Percentiles rank a stretch among this genome's conserved stretches.
Evolutionary conservation across 2,329 filamentous ascomycete genomes (phyloP).

Genomic region (Fusarium burgessii): DNA sequence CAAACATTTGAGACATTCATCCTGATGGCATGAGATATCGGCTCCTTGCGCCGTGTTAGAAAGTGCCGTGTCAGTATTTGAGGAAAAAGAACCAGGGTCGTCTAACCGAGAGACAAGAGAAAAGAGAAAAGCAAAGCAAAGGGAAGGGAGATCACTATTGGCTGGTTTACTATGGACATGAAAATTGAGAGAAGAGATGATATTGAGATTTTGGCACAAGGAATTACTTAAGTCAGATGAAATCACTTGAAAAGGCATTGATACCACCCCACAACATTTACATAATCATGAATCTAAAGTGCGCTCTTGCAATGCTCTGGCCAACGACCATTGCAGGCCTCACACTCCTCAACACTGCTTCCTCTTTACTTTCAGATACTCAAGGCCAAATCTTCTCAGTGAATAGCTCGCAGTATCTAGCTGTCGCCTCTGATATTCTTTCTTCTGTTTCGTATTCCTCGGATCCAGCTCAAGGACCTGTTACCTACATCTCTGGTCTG

Average conservation of each 20-base stretch:
- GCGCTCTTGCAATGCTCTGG: not conserved
- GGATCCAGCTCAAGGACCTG: not conserved
- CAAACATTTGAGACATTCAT: too few species aligned
- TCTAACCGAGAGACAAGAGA: not conserved
- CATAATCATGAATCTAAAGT: not conserved
- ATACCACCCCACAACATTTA: too few species aligned
- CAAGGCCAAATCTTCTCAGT: not conserved
- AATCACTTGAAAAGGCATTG: accelerated
- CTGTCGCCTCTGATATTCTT: not conserved
- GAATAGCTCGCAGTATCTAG: not conserved
- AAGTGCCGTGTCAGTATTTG: not conserved
- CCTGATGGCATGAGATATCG: not conserved
- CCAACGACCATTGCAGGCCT: not conserved
- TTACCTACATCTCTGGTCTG: not conserved
- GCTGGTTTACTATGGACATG: accelerated
- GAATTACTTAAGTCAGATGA: not conserved
- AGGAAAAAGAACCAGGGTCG: not conserved
- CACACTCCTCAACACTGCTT: not conserved
- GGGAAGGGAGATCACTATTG: not conserved
- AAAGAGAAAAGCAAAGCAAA: not conserved
- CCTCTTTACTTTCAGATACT: not conserved
- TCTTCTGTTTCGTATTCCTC: not conserved
- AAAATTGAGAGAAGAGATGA: accelerated
- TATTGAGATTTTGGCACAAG: not conserved
- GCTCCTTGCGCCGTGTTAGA: too few species aligned